Base-by-base conservation (phyloP, 2,329 filamentous ascomycete species). In the Scedosporium boydii region DNA sequence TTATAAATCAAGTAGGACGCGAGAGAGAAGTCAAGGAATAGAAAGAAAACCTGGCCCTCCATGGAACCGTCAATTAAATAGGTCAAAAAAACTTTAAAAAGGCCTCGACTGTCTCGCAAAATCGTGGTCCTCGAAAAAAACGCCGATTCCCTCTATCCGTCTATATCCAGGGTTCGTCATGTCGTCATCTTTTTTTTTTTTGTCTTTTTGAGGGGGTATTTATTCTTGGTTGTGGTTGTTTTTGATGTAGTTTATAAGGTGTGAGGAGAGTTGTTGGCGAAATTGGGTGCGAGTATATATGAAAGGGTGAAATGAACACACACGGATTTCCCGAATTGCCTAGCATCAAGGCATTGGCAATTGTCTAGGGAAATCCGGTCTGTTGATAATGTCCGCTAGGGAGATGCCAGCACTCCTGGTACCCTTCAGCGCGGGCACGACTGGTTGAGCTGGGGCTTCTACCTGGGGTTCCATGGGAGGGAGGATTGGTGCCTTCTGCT, bases 371-470 rank as follows among this genome's bases (percentile, higher is more conserved):
- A 60, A 16, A 48, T 97, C 93, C 1, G 91, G 84, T 68, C 89
- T 88, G 71, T 89, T 91, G 78, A 98, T 95, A 70, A 98, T 98
- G 73, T 98, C 93, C 64, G 87, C 90, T 69, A 98, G 87, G 46
- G 91, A 89, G 63, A 96, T 84, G 48, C 92, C 92, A 62, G 81
- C 84, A 68, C 83, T 78, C 62, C 80, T 77, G 63, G 76, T 67
- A 41, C 53, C 42, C 55, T 62, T 44, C 27, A 23, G 6, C 16
- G 78, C 69, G 76, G 73, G 76, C n/a, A 81, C 81, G 61, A 82
- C 81, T 66, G 81, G 81, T 66, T 83, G 82, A 41, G 70, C 69
- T 56, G 73, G 72, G 9, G 71, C 73, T 65, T 84, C 81, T 10
- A 81, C 74, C 65, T 82, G 77, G 34, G 83, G 83, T 72, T 86